Evolutionary conservation across 495 filamentous ascomycete genomes (phyloP), one percentile per base, ranked within the genome.

Genomic region (Lasiosphaeris hirsuta): DNA sequence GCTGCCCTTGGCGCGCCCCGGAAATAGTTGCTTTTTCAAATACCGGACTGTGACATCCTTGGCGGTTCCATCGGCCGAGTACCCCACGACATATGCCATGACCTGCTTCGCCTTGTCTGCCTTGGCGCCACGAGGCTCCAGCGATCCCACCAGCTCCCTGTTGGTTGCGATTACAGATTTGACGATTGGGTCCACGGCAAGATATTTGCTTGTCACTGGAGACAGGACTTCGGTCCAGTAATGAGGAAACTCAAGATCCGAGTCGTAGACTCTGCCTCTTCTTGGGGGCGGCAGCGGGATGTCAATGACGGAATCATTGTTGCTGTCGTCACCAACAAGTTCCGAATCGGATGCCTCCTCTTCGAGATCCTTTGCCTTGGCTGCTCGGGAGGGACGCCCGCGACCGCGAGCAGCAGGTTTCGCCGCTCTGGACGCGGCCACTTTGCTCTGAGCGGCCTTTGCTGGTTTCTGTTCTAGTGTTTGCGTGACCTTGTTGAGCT

Each of bases 1-100:
- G 62, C 86, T 80, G 2, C 93, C 92, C 64, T 97, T 97, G 8
- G 95, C 94, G 56, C 90, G 90, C 5, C 95, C 91, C 3, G 94
- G 94, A 75, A 90, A 88, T 39, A 84, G 81, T 48, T 89, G 90
- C 15, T 86, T 81, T 60, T 88, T 90, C 7, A 97, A 84, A 70
- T 99, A 97, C 11, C 93, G 84, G 4, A 91, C 87, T 0, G 94
- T 97, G 38, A 99, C 89, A 65, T 97, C 94, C 72, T 97, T 97
- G 9, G 90, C 95, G 0, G 90, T 90, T 10, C 88, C 89, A 66
- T 97, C 91, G 9, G 84, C 63, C 2, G 90, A 91, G 73, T 89
- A 90, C 0, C 86, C 92, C 10, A 99, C 77, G n/a, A 95, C 82
- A 59, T 99, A 99, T 51, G 89, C 86, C 54, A 96, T 91, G 11